phyloP scores from a whole-genome alignment of 805 yeast genomes.

The Nematodospora valgi region DNA sequence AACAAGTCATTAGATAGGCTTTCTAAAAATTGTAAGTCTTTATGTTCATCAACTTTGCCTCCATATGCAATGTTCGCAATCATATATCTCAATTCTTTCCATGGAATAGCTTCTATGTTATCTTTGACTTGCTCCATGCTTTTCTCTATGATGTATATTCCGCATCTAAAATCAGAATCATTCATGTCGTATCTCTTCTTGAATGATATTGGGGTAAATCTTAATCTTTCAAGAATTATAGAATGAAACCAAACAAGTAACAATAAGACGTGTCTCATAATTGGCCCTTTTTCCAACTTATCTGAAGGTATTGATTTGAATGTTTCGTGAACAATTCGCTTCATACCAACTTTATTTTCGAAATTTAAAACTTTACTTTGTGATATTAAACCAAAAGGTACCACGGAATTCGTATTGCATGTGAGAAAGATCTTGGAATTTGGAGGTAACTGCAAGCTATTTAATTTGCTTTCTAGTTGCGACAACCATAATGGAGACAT shows the following conservation, averaged over 20 bases:
- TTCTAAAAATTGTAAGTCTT: slow-evolving; percentile 38
- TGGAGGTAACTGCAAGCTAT: slow-evolving; percentile 17
- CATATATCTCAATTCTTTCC: slow-evolving; percentile 49
- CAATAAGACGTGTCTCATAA: slow-evolving; percentile 43
- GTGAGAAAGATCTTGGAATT: slow-evolving; percentile 64
- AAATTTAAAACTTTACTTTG: slow-evolving; percentile 52
- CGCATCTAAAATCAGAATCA: slow-evolving; percentile 64
- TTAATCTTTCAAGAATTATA: slow-evolving; percentile 52
- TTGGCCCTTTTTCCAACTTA: slow-evolving; percentile 36
- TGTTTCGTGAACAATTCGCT: slow-evolving; percentile 40
- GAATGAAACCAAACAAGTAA: slow-evolving; percentile 71
- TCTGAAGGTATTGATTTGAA: slow-evolving; percentile 20
- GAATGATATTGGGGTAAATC: slow-evolving; percentile 65
- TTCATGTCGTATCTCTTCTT: slow-evolving; percentile 61
- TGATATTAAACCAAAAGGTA: slow-evolving; percentile 57
- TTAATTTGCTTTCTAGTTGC: slow-evolving; percentile 46
- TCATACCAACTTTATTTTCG: slow-evolving; percentile 64
- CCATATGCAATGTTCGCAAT: slow-evolving; percentile 62
- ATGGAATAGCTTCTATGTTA: slow-evolving; percentile 41
- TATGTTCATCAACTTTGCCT: slow-evolving; percentile 48
- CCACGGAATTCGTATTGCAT: slow-evolving; percentile 43
- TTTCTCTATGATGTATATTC: slow-evolving; percentile 40
- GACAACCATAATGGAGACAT: slow-evolving; percentile 65
- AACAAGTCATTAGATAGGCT: slow-evolving; percentile 39
- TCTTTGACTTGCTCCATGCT: slow-evolving; percentile 31